A percentile compares a stretch with the other conserved stretches of the same genome.
Evolutionary conservation across 2,329 filamentous ascomycete species (phyloP).

Genomic region (Boeremia exigua): DNA sequence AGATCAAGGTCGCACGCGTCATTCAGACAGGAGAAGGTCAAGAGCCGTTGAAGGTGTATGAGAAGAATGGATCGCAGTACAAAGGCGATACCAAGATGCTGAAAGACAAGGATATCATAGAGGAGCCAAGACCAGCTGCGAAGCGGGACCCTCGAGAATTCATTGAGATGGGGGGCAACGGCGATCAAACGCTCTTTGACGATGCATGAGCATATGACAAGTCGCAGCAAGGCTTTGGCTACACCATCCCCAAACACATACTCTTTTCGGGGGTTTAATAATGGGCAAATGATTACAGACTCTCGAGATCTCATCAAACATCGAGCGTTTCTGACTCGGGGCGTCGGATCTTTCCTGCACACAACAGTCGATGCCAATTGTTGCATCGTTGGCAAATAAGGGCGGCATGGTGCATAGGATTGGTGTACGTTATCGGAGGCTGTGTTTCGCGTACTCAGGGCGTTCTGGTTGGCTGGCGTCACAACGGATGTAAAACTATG

Average conservation of each 20-base stretch:
- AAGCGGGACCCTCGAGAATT: constrained; percentile 77
- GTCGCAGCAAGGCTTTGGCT: too few relatives aligned
- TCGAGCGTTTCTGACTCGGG: too few relatives aligned
- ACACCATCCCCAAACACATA: background rate
- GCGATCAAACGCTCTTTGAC: constrained; percentile 76
- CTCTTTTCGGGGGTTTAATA: background rate
- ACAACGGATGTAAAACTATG: constrained; percentile 24
- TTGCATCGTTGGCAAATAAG: constrained; percentile 2
- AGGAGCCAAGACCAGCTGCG: constrained; percentile 72
- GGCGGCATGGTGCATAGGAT: background rate
- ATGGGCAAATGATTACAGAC: background rate
- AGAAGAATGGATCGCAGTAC: constrained; percentile 42
- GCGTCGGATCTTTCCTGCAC: too few relatives aligned
- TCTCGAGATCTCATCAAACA: background rate
- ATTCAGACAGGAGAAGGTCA: constrained; percentile 63
- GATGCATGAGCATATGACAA: constrained; percentile 39
- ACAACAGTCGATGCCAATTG: background rate
- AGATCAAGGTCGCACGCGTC: constrained; percentile 68
- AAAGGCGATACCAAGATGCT: constrained; percentile 27
- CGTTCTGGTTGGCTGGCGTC: constrained; percentile 24
- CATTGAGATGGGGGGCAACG: constrained; percentile 82
- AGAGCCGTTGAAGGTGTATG: constrained; percentile 48
- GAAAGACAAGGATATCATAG: constrained; percentile 33
- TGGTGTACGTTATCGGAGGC: constrained; percentile 13
- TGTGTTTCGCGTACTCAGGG: constrained; percentile 24